phyloP scores from a whole-genome alignment of 1,284 basidiomycete genomes.

The Erythrobasidium hasegawianum region DNA sequence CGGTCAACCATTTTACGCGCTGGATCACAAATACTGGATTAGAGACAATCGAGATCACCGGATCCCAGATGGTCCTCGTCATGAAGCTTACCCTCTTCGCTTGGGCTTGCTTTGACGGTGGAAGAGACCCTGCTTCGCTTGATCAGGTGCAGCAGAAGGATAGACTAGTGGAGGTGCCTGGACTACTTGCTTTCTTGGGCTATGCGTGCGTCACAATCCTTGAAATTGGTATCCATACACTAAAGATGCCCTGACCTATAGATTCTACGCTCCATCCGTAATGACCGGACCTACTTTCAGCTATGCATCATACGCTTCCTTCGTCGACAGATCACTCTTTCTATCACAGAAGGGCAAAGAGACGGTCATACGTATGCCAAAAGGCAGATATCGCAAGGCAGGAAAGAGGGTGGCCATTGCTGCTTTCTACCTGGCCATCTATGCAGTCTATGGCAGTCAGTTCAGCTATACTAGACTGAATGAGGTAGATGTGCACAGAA shows the following conservation, averaged over 20 bases:
- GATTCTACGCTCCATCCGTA: slow-evolving; percentile 93
- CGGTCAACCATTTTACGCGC: slow-evolving; percentile 58
- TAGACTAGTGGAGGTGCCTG: slow-evolving; percentile 68
- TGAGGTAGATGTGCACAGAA: slow-evolving; percentile 56
- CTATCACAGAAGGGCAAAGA: slow-evolving; percentile 5
- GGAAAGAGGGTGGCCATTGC: slow-evolving; percentile 53
- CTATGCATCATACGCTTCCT: slow-evolving; percentile 73
- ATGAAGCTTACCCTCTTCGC: slow-evolving; percentile 96
- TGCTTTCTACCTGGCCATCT: slow-evolving; percentile 69
- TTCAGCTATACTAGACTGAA: slow-evolving; percentile 60
- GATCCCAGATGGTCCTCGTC: slow-evolving; percentile 85
- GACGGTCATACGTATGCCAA: slow-evolving; percentile 35
- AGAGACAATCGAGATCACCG: slow-evolving; percentile 77
- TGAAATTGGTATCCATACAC: background rate
- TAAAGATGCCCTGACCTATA: slow-evolving; percentile 47
- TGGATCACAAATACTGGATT: slow-evolving; percentile 55
- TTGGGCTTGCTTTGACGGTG: slow-evolving; percentile 92
- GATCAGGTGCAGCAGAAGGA: slow-evolving; percentile 80
- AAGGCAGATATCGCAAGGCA: slow-evolving; percentile 41
- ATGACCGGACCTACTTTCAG: slow-evolving; percentile 89
- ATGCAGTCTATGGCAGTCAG: slow-evolving; percentile 61
- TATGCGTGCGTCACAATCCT: slow-evolving; percentile 64
- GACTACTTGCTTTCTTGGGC: slow-evolving; percentile 78
- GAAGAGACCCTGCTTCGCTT: slow-evolving; percentile 66
- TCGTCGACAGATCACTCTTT: slow-evolving; percentile 71